phyloP scores from a whole-genome alignment of 805 yeast species.

The Candida odintsovae region DNA sequence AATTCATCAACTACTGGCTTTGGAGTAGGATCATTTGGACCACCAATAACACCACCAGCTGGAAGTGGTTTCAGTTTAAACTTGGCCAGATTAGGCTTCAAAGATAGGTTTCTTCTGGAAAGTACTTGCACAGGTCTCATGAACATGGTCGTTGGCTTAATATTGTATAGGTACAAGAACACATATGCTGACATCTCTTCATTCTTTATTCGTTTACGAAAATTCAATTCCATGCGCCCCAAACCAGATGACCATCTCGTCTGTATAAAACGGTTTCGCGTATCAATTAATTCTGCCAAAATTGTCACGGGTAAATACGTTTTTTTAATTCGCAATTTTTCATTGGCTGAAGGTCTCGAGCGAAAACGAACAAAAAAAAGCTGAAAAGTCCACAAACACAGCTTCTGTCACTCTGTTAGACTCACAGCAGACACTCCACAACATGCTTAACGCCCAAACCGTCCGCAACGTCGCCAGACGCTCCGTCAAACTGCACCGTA shows the following conservation, averaged over 20 bases:
- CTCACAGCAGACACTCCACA: conserved; percentile 3
- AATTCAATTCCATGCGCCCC: neutral
- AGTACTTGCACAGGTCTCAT: conserved; percentile 1
- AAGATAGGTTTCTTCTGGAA: conserved; percentile 7
- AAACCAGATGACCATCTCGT: neutral
- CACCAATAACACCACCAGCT: conserved; percentile 67
- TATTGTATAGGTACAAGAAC: neutral
- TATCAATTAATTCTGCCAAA: conserved; percentile 1
- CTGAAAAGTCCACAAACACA: neutral
- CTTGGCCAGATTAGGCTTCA: conserved; percentile 25
- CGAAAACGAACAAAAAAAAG: neutral
- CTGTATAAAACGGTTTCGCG: neutral
- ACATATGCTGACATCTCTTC: neutral
- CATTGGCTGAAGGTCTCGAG: conserved; percentile 11
- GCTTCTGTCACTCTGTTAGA: neutral
- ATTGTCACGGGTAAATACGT: neutral
- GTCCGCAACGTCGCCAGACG: conserved; percentile 14
- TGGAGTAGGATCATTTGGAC: conserved; percentile 66
- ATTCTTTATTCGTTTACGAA: neutral
- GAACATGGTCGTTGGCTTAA: neutral
- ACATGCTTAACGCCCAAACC: conserved; percentile 22
- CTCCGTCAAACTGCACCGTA: conserved; percentile 32
- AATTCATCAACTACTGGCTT: conserved; percentile 48
- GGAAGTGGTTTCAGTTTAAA: conserved; percentile 57
- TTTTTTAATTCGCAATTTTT: conserved; percentile 18